A percentile compares a stretch with the other conserved stretches of the same genome.
Evolutionary conservation across 495 filamentous ascomycete genomes (phyloP).

Genomic region (Sordaria brevicollis): DNA sequence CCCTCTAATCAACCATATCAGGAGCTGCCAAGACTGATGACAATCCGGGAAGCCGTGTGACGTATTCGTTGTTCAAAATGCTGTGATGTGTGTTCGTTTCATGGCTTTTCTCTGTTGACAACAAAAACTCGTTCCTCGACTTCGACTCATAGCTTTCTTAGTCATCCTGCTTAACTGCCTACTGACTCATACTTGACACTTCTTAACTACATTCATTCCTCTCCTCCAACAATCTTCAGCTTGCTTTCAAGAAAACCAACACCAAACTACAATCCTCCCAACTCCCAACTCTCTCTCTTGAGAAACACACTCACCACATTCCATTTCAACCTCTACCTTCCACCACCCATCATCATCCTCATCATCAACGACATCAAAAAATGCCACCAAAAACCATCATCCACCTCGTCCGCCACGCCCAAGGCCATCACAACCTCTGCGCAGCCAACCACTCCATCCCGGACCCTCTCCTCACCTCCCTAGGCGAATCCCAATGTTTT

Average conservation of each 20-base stretch:
- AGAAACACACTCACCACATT: background rate
- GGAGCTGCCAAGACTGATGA: background rate
- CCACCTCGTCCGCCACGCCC: conserved; percentile 46
- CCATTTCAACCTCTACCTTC: background rate
- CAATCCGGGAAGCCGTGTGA: background rate
- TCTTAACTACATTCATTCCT: background rate
- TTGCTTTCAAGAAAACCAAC: background rate
- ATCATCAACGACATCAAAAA: background rate
- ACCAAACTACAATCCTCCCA: background rate
- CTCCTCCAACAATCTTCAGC: background rate
- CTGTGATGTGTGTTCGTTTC: background rate
- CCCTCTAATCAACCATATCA: background rate
- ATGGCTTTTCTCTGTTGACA: background rate
- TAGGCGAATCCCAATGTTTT: conserved; percentile 67
- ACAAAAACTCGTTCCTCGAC: background rate
- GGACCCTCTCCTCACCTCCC: conserved; percentile 69
- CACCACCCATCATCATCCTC: background rate
- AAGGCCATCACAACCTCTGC: conserved; percentile 74
- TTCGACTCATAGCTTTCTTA: background rate
- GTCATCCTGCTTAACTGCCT: background rate
- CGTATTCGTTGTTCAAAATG: background rate
- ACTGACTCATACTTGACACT: background rate
- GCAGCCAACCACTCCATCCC: conserved; percentile 58
- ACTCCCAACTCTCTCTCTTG: too few relatives aligned
- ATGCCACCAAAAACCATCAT: conserved; percentile 23